Conservation (phyloP, 768 basidiomycete genomes). For the Mycena amicta region DNA sequence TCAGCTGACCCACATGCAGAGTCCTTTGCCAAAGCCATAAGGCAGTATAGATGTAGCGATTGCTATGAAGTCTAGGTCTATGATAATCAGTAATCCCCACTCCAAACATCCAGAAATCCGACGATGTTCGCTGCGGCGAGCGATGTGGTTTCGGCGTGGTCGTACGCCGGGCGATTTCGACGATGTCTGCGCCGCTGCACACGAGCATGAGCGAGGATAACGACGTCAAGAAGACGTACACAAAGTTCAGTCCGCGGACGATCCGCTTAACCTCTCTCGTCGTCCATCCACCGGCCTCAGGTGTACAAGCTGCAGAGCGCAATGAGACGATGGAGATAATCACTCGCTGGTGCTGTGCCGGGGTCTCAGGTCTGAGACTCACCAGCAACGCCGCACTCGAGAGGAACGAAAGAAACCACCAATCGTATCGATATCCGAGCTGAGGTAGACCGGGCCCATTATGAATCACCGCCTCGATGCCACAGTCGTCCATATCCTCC, state of each 20-base stretch:
- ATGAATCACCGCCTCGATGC: conserved; percentile 53
- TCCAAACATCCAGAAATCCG: conserved; percentile 48
- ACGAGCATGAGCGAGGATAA: conserved; percentile 26
- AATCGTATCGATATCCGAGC: conserved; percentile 64
- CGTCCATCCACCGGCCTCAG: conserved; percentile 62
- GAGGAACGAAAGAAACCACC: conserved; percentile 37
- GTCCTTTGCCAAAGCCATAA: neutral
- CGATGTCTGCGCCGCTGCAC: conserved; percentile 55
- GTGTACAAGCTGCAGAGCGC: conserved; percentile 28
- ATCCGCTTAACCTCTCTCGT: conserved; percentile 65
- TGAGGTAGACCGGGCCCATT: conserved; percentile 60
- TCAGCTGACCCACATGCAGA: too few species aligned
- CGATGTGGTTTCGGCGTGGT: conserved; percentile 47
- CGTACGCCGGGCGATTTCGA: conserved; percentile 57
- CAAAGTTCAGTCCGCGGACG: conserved; percentile 63
- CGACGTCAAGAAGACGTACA: conserved; percentile 39
- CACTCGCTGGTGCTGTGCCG: too few species aligned
- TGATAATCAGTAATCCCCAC: too few species aligned
- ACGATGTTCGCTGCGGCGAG: conserved; percentile 45
- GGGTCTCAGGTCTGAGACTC: too few species aligned
- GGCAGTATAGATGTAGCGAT: neutral
- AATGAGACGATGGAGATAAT: too few species aligned
- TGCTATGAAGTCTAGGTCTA: neutral
- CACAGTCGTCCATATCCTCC: conserved; percentile 67
- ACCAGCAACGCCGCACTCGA: too few species aligned